These are phyloP conservation scores for Davidsoniella virescens DNA, from an alignment of 2,329 filamentous ascomycete species.

Conservation along the genomic window DNA sequence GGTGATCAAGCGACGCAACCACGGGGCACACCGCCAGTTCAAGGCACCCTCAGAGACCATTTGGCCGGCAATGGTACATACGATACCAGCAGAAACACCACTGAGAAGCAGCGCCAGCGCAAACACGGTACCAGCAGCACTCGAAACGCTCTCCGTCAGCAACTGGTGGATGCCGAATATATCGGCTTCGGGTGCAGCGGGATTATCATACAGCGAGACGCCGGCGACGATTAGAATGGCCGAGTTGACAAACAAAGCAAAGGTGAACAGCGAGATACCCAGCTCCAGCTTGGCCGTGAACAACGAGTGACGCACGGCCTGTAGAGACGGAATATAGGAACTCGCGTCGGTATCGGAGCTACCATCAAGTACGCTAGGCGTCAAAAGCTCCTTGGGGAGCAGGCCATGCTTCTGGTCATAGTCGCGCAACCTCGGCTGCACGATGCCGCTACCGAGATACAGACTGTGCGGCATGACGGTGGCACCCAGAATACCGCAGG, in stretches of 20 bases:
- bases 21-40: conserved; percentile 57
- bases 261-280: conserved; percentile 58
- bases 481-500: conserved; percentile 61
- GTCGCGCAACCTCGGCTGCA: conserved; percentile 48
- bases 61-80: conserved; percentile 79
- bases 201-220: conserved; percentile 50
- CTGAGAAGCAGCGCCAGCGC: conserved; percentile 66
- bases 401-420: conserved; percentile 45
- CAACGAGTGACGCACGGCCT: conserved; percentile 58
- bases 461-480: conserved; percentile 59
- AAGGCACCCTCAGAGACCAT: conserved; percentile 78
- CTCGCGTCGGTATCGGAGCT: conserved; percentile 27
- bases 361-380: conserved; percentile 6
- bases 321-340: conserved; percentile 53
- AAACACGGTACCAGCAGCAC: conserved; percentile 68
- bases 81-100: conserved; percentile 66
- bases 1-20: conserved; percentile 64
- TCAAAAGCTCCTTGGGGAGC: conserved; percentile 20
- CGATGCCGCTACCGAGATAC: conserved; percentile 53
- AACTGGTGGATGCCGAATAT: conserved; percentile 71
- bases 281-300: conserved; percentile 59
- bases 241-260: conserved; percentile 72
- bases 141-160: conserved; percentile 50
- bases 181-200: conserved; percentile 49
- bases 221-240: conserved; percentile 72